phyloP scores from a whole-genome alignment of 495 filamentous ascomycete genomes.

The Penicillium turbatum region DNA sequence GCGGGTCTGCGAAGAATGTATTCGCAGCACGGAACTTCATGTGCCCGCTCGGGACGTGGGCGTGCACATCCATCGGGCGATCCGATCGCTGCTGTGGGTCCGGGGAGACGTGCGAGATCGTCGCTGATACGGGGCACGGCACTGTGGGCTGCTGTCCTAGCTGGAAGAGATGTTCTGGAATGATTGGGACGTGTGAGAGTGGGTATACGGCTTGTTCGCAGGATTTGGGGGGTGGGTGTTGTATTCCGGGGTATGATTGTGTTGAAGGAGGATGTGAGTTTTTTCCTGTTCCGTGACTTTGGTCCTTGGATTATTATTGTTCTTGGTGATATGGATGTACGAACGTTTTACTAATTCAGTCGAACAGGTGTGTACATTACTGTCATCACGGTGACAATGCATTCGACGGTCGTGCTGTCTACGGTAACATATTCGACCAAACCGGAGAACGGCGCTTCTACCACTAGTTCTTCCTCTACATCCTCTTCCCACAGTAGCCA shows the following conservation, averaged over 20 bases:
- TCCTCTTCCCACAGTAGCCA: neutral
- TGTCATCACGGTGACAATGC: constrained; percentile 45
- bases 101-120: constrained; percentile 63
- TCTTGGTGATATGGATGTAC: neutral
- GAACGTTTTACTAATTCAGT: neutral
- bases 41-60: constrained; percentile 66
- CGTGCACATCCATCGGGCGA: constrained; percentile 64
- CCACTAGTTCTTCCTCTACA: constrained; percentile 18
- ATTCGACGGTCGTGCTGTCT: constrained; percentile 39
- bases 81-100: constrained; percentile 73
- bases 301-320: neutral
- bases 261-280: constrained; percentile 74
- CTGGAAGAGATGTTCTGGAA: constrained; percentile 63
- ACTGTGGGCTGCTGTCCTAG: constrained; percentile 81
- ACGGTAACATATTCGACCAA: constrained; percentile 38
- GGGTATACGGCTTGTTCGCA: constrained; percentile 66
- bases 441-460: constrained; percentile 27
- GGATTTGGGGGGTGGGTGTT: constrained; percentile 78
- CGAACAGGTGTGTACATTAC: constrained; percentile 40
- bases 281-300: too few species aligned
- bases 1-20: neutral
- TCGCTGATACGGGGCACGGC: constrained; percentile 68
- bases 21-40: constrained; percentile 52
- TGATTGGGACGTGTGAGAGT: constrained; percentile 56
- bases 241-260: constrained; percentile 76